Base-by-base conservation (phyloP, 306 rosid species). In the Citrullus amarus region DNA sequence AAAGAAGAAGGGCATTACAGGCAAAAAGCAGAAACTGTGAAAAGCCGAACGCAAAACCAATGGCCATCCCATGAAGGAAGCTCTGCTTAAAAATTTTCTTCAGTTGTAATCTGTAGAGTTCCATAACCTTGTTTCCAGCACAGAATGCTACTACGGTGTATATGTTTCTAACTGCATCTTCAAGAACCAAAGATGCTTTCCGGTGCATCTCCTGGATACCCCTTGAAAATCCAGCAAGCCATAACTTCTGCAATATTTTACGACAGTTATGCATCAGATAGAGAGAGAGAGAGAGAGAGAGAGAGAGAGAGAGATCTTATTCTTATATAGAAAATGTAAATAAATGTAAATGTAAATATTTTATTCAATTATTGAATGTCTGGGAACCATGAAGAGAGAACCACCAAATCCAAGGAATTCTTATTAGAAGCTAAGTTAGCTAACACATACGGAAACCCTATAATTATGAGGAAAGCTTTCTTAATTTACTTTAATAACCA, bases 131-230 rank as follows among this genome's bases (percentile, higher is more conserved):
- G 81, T 92, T 92, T 84, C 99, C 97, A 69, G 97, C 99, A 88
- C 98, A 96, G 85, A 92, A 96, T 81, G 99, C 97, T 78, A 92
- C 99, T 73, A 96, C 99, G 72, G 99, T 96, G 91, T 96, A 96
- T 65, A 96, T 96, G 83, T 96, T 96, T 89, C 99, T 84, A 81
- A 96, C 99, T 63, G 99, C 97, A 81, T 96, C 99, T 86, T 96
- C 99, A 43, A 96, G 99, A 88, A 96, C 99, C 90, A 96, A 89
- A 80, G 99, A 96, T 69, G 99, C 99, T 82, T 92, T 96, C 83
- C 96, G 83, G 85, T 96, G 99, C 99, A 96, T 96, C 91, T 96
- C 99, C 91, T 96, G 99, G 77, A 96, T 96, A 55, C 99, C 99
- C 86, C 96, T 91, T 18, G 99, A 96, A 87, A 96, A 96, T 74